Conservation (phyloP, 305 asterid species). For the Fraxinus latifolia region DNA sequence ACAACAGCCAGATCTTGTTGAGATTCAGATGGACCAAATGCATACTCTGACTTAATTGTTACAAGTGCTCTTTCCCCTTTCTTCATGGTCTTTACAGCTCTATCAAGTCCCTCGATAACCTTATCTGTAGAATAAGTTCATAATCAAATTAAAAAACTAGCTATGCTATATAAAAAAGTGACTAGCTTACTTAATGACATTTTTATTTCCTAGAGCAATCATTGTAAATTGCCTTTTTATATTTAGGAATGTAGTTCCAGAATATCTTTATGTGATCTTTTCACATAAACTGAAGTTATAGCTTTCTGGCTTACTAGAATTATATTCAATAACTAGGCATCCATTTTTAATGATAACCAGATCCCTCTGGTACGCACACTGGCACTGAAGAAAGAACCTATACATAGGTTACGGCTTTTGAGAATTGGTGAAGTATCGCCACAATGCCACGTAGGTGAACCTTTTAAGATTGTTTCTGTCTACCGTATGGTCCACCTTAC, state of each 20-base stretch:
- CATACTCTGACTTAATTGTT: constrained; percentile 75
- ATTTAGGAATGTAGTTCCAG: background rate
- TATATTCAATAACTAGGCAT: background rate
- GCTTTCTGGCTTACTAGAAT: background rate
- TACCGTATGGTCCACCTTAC: background rate
- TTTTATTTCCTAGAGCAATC: constrained; percentile 1
- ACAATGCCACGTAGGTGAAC: background rate
- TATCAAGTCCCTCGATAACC: constrained; percentile 81
- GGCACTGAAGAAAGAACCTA: background rate
- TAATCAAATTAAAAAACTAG: background rate
- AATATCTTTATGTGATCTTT: background rate
- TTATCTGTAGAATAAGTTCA: constrained; percentile 48
- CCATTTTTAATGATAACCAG: background rate
- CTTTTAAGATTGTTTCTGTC: background rate
- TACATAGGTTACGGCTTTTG: background rate
- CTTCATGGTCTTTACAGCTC: constrained; percentile 70
- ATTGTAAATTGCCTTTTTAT: background rate
- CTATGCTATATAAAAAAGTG: background rate
- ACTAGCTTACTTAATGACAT: background rate
- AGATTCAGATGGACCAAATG: constrained; percentile 63
- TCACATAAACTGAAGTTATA: background rate
- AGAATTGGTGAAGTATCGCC: background rate
- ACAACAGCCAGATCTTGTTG: constrained; percentile 69
- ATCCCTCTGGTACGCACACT: background rate
- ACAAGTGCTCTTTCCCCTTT: constrained; percentile 72